Evolutionary conservation across 106 monocot genomes (phyloP).

Genomic region (Dactylorhiza incarnata): DNA sequence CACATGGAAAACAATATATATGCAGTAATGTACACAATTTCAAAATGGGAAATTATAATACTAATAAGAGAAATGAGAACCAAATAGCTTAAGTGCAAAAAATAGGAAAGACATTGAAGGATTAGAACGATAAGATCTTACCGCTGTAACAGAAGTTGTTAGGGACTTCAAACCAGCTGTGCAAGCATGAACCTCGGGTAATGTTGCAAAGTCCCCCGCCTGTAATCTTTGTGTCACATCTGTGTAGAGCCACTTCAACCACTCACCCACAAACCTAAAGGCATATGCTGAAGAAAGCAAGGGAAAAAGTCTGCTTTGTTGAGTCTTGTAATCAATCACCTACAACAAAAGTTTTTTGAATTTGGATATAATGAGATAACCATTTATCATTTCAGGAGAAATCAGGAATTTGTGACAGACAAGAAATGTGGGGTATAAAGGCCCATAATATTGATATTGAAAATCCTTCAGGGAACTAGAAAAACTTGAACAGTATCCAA

Average conservation of each 20-base stretch:
- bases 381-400: neutral
- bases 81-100: neutral
- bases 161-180: slow-evolving; percentile 95
- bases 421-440: neutral
- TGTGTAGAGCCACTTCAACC: slow-evolving; percentile 86
- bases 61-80: neutral
- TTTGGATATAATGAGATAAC: neutral
- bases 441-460: neutral
- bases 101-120: neutral
- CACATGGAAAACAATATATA: neutral
- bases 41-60: neutral
- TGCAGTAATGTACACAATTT: neutral
- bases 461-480: no score
- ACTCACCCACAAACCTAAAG: slow-evolving; percentile 95
- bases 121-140: slow-evolving; percentile 22
- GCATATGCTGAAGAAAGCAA: slow-evolving; percentile 96
- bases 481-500: neutral
- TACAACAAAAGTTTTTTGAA: slow-evolving; percentile 12
- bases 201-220: slow-evolving; percentile 80
- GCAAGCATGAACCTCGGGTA: slow-evolving; percentile 95
- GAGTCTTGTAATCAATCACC: slow-evolving; percentile 96
- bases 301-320: slow-evolving; percentile 94
- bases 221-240: slow-evolving; percentile 79
- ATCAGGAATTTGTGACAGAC: neutral
- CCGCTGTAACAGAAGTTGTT: slow-evolving; percentile 81